Conservation (phyloP, 495 filamentous ascomycete species). For the Penicillium angulare region DNA sequence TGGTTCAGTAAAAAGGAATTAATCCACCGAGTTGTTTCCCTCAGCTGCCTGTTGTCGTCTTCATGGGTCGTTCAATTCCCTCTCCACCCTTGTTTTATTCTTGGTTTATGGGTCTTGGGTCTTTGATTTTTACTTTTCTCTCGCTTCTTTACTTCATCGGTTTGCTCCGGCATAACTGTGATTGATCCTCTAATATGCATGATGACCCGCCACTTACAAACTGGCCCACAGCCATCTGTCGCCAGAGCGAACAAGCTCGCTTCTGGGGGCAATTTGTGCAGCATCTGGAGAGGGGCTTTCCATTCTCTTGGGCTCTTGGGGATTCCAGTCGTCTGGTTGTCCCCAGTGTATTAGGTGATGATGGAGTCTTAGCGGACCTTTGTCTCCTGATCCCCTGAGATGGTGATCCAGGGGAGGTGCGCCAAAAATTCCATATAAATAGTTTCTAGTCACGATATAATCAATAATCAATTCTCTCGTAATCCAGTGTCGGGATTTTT, state of each 20-base stretch:
- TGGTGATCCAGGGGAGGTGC: background rate
- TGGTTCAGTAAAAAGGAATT: background rate
- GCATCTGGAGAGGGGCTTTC: conserved; percentile 1
- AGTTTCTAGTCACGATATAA: conserved; percentile 1
- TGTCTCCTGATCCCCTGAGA: conserved; percentile 3
- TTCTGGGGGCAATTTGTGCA: too few relatives aligned
- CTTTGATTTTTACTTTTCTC: conserved; percentile 3
- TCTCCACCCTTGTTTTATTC: background rate
- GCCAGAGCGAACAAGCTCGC: conserved; percentile 13
- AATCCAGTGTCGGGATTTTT: background rate
- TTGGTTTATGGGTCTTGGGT: background rate
- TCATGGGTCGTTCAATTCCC: background rate
- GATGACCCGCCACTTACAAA: conserved; percentile 41
- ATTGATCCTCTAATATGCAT: conserved; percentile 35
- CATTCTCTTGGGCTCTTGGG: background rate
- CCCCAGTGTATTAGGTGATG: background rate
- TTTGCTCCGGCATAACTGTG: conserved; percentile 31
- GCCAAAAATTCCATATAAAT: conserved; percentile 2
- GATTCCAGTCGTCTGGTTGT: conserved; percentile 1
- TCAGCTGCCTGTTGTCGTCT: conserved; percentile 5
- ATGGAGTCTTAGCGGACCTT: background rate
- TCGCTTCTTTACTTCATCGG: too few relatives aligned
- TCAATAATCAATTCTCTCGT: background rate
- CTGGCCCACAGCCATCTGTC: conserved; percentile 26
- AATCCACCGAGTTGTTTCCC: conserved; percentile 8